A percentile compares a stretch with the other conserved stretches of the same genome.
Evolutionary conservation across 73 alveolate species (phyloP).

Genomic region (Symbiodinium pilosum): DNA sequence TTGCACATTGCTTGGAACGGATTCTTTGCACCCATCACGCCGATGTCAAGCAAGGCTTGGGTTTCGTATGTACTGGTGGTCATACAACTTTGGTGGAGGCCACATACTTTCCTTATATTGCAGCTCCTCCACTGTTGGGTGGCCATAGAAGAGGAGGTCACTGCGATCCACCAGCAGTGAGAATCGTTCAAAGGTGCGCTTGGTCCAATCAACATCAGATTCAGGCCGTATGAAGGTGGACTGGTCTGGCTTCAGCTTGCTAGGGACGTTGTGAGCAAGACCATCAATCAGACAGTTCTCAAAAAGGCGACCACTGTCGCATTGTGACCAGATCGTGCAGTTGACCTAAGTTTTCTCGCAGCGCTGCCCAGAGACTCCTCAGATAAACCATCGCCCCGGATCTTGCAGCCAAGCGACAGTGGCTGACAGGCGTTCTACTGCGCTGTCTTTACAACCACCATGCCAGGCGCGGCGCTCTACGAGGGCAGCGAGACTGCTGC

Average conservation of each 20-base stretch:
- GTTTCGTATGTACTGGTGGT: neutral
- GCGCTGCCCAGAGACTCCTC: neutral
- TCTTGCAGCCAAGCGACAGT: neutral
- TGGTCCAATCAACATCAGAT: conserved; percentile 1
- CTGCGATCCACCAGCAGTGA: neutral
- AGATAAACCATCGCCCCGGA: neutral
- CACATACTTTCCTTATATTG: neutral
- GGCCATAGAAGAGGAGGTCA: neutral
- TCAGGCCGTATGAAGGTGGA: neutral
- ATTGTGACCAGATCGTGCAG: neutral
- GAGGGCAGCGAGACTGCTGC: neutral
- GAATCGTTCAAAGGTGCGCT: neutral
- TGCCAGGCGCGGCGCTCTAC: neutral
- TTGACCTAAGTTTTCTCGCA: neutral
- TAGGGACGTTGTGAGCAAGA: neutral
- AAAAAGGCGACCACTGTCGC: neutral
- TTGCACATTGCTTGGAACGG: too few relatives aligned
- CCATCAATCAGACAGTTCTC: neutral
- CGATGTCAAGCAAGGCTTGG: neutral
- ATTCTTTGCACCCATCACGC: too few relatives aligned
- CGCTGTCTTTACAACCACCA: neutral
- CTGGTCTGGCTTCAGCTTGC: neutral
- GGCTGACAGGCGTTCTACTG: neutral
- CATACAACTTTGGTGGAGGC: neutral
- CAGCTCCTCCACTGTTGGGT: neutral